Evolutionary conservation across 2,329 filamentous ascomycete species (phyloP).

Genomic region (Arthrinium puccinioides): DNA sequence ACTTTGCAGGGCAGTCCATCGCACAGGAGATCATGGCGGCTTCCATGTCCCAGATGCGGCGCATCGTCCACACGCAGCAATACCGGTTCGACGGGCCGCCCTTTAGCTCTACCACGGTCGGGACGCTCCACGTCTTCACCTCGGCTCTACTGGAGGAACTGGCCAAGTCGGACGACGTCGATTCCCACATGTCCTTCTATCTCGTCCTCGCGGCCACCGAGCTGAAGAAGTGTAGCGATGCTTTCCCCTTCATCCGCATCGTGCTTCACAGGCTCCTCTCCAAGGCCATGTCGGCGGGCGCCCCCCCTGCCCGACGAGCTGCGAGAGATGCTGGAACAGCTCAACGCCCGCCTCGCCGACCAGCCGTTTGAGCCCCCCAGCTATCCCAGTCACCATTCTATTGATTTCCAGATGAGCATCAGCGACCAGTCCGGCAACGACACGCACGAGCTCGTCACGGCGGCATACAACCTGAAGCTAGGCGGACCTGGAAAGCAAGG

Average conservation of each 20-base stretch:
- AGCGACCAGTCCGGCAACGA: background rate
- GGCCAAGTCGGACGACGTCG: background rate
- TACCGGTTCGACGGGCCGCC: conserved; percentile 4
- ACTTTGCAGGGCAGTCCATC: background rate
- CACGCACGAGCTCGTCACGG: background rate
- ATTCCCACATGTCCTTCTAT: conserved; percentile 1
- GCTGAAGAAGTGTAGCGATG: conserved; percentile 2
- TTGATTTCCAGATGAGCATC: background rate
- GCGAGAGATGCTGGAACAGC: background rate
- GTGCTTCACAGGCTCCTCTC: background rate
- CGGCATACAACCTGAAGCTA: background rate
- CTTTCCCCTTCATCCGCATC: background rate
- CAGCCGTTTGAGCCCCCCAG: background rate
- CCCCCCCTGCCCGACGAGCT: background rate
- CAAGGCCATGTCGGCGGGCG: background rate
- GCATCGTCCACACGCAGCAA: conserved; percentile 1
- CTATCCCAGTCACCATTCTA: no score
- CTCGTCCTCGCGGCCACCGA: background rate
- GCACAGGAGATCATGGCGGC: background rate
- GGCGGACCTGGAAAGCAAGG: no score
- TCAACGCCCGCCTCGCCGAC: background rate
- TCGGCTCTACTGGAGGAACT: background rate
- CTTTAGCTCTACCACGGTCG: conserved; percentile 2
- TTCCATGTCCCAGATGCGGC: conserved; percentile 2
- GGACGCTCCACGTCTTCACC: conserved; percentile 1